Conservation (phyloP, 352 stramenopile genomes). For the Pythium aphanidermatum region DNA sequence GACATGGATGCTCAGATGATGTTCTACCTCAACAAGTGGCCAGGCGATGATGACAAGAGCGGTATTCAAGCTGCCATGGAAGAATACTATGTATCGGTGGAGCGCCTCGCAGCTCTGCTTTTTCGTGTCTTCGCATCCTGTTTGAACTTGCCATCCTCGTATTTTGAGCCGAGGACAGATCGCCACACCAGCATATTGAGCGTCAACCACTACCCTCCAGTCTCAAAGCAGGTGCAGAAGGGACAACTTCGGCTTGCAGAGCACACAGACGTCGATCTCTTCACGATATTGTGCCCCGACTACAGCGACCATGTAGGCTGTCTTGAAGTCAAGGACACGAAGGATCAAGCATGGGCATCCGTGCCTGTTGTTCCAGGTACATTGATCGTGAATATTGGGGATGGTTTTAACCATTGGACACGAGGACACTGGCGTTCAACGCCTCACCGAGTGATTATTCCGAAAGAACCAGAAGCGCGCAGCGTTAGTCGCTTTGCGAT, state of each 20-base stretch:
- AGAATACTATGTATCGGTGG: slow-evolving; percentile 13
- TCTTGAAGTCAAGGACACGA: slow-evolving; percentile 9
- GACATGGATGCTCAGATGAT: slow-evolving; percentile 18
- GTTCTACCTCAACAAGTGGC: slow-evolving; percentile 22
- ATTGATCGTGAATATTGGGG: slow-evolving; percentile 20
- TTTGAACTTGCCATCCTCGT: slow-evolving; percentile 8
- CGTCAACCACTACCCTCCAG: slow-evolving; percentile 20
- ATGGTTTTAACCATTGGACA: slow-evolving; percentile 19
- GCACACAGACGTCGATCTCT: slow-evolving; percentile 22
- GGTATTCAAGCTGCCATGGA: slow-evolving; percentile 17
- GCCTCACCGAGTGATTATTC: slow-evolving; percentile 14
- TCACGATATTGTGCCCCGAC: slow-evolving; percentile 21
- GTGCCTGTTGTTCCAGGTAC: slow-evolving; percentile 11
- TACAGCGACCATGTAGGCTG: slow-evolving; percentile 7
- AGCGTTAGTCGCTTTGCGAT: slow-evolving; percentile 10
- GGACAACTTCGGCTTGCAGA: slow-evolving; percentile 15
- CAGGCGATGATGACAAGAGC: slow-evolving; percentile 2
- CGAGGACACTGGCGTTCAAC: slow-evolving; percentile 16
- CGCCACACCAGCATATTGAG: slow-evolving; percentile 20
- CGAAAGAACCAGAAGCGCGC: neutral
- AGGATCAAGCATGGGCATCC: neutral
- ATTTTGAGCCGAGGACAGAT: slow-evolving; percentile 10
- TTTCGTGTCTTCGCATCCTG: slow-evolving; percentile 16
- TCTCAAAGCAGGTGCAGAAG: slow-evolving; percentile 9
- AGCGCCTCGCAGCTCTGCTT: slow-evolving; percentile 9